A percentile compares a stretch with the other conserved stretches of the same genome.
Conservation (phyloP, 2,329 filamentous ascomycete genomes). For the Alternaria sp. region DNA sequence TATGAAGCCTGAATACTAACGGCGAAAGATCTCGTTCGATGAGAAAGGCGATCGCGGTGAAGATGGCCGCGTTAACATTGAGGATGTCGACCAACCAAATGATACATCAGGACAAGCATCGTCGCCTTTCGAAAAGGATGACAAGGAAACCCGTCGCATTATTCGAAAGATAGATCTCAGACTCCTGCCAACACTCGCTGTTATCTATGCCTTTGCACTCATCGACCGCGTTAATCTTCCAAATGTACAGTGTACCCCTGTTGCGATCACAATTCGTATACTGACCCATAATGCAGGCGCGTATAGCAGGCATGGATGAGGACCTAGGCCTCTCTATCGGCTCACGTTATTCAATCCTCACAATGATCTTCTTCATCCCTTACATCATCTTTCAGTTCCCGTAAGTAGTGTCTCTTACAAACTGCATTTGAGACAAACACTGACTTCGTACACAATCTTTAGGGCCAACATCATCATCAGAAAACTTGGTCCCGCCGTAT, state of each 20-base stretch:
- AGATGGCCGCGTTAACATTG: not conserved
- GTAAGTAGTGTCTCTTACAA: not conserved
- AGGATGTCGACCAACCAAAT: not conserved
- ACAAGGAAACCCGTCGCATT: slow-evolving; percentile 39
- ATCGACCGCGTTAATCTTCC: slow-evolving; percentile 30
- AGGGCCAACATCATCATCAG: slow-evolving; percentile 24
- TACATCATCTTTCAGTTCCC: slow-evolving; percentile 40
- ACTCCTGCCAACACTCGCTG: slow-evolving; percentile 44
- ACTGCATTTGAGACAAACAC: not conserved
- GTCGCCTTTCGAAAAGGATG: slow-evolving; percentile 7
- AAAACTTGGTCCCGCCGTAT: slow-evolving; percentile 35
- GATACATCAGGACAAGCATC: slow-evolving; percentile 9
- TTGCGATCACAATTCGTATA: rapidly evolving
- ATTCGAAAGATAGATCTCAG: slow-evolving; percentile 48
- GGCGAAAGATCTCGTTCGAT: not conserved
- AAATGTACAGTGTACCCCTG: slow-evolving; percentile 8
- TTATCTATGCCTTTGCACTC: slow-evolving; percentile 36
- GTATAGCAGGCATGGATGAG: slow-evolving; percentile 25
- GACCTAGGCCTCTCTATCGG: slow-evolving; percentile 26
- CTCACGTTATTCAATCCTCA: slow-evolving; percentile 23
- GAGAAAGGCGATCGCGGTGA: not conserved
- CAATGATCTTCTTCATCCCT: slow-evolving; percentile 19
- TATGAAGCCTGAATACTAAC: not conserved
- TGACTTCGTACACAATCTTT: not conserved
- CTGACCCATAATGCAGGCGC: not conserved